These are phyloP conservation scores for Beta corolliflora DNA, from an alignment of 179 eudicot genomes.

Conservation along the genomic window DNA sequence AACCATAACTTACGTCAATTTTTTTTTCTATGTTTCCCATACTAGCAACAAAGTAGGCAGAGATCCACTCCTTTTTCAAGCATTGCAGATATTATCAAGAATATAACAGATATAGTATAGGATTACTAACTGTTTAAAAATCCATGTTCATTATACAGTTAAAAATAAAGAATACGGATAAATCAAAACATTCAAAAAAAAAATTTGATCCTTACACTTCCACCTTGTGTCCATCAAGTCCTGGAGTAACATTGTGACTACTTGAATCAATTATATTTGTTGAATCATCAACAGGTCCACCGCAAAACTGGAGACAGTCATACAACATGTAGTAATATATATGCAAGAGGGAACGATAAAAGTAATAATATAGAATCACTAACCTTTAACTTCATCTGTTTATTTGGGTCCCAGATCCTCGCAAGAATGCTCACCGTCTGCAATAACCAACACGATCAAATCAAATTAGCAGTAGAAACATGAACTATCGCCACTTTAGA, in stretches of 20 bases:
- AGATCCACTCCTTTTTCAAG: background rate
- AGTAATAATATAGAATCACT: slow-evolving; percentile 17
- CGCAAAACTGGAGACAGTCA: slow-evolving; percentile 48
- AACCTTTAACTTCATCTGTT: slow-evolving; percentile 69
- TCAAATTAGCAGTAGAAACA: slow-evolving; percentile 22
- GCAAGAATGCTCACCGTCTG: slow-evolving; percentile 69
- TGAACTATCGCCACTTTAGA: background rate
- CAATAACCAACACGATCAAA: slow-evolving; percentile 30
- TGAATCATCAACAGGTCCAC: slow-evolving; percentile 60
- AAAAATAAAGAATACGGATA: slow-evolving; percentile 13
- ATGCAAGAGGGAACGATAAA: slow-evolving; percentile 8
- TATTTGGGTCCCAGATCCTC: slow-evolving; percentile 70
- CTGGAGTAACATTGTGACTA: slow-evolving; percentile 16
- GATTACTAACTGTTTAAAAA: background rate
- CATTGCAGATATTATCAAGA: background rate
- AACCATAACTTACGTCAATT: background rate
- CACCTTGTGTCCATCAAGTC: slow-evolving; percentile 24
- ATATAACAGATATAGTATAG: background rate
- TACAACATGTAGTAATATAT: slow-evolving; percentile 19
- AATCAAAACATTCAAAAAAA: slow-evolving; percentile 32
- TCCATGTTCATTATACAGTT: background rate
- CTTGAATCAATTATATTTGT: slow-evolving; percentile 30
- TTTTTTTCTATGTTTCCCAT: background rate
- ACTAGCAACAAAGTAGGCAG: background rate
- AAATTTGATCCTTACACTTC: slow-evolving; percentile 25